Conservation (phyloP, 2,329 filamentous ascomycete species). For the Fusarium circinatum region DNA sequence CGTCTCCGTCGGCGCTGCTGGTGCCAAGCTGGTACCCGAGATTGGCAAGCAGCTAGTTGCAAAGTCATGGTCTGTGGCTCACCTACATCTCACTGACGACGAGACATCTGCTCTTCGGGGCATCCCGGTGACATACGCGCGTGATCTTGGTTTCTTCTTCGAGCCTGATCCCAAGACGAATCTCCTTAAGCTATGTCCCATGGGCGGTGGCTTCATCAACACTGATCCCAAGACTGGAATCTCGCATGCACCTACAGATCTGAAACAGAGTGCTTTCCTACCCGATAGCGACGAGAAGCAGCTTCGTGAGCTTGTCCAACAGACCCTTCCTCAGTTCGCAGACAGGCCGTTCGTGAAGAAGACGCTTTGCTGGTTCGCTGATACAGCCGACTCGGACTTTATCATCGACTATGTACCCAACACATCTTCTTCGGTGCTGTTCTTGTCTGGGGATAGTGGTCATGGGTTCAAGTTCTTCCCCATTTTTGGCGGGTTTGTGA, state of each 20-base stretch:
- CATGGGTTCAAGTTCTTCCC: slow-evolving; percentile 73
- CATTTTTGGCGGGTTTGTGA: slow-evolving; percentile 66
- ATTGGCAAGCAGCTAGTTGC: slow-evolving; percentile 62
- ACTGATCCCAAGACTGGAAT: slow-evolving; percentile 44
- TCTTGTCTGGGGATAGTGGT: slow-evolving; percentile 67
- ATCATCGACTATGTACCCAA: slow-evolving; percentile 68
- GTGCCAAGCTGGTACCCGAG: slow-evolving; percentile 58
- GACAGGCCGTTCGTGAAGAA: slow-evolving; percentile 66
- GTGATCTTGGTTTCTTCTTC: slow-evolving; percentile 73
- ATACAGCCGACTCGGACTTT: slow-evolving; percentile 69
- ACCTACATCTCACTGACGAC: slow-evolving; percentile 64
- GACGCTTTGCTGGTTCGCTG: slow-evolving; percentile 72
- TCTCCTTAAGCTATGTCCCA: slow-evolving; percentile 68
- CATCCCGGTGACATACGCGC: slow-evolving; percentile 69
- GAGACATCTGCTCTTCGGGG: slow-evolving; percentile 65
- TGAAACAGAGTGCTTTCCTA: slow-evolving; percentile 57
- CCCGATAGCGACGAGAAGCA: slow-evolving; percentile 63
- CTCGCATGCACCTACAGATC: slow-evolving; percentile 51
- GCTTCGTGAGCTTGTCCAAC: slow-evolving; percentile 59
- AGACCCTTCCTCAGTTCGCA: slow-evolving; percentile 63
- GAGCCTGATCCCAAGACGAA: slow-evolving; percentile 69
- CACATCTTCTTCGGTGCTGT: slow-evolving; percentile 57
- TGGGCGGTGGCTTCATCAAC: slow-evolving; percentile 67
- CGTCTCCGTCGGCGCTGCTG: slow-evolving; percentile 62
- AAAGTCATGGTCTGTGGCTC: slow-evolving; percentile 68